Conservation (phyloP, 179 eudicot genomes). For the Gypsophila paniculata region DNA sequence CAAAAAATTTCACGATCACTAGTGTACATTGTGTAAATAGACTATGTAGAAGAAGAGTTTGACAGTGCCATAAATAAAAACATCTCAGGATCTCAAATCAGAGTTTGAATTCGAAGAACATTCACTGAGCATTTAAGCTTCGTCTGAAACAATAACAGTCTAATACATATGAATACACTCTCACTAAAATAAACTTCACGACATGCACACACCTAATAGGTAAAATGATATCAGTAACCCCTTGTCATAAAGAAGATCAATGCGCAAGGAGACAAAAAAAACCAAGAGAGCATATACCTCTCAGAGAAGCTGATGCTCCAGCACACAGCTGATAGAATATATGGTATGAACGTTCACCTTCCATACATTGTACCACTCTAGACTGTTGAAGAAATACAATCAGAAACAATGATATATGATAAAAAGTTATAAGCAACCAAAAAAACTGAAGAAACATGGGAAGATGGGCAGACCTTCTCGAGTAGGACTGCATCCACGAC, state of each 20-base stretch:
- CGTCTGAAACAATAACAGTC: constrained; percentile 9
- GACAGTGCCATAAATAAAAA: not conserved
- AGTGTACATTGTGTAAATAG: not conserved
- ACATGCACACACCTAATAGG: constrained; percentile 9
- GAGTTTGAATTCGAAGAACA: not conserved
- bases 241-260: not conserved
- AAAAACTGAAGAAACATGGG: constrained; percentile 14
- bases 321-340: constrained; percentile 98
- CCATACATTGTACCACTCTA: constrained; percentile 90
- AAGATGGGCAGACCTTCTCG: constrained; percentile 65
- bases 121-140: not conserved
- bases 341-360: constrained; percentile 98
- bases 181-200: constrained; percentile 6
- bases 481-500: constrained; percentile 63
- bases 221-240: not conserved
- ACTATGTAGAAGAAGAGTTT: not conserved
- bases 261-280: not conserved
- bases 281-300: constrained; percentile 44
- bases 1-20: not conserved
- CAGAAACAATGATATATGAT: constrained; percentile 16
- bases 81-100: not conserved
- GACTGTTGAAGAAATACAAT: constrained; percentile 57
- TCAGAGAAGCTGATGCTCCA: constrained; percentile 74
- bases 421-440: constrained; percentile 2
- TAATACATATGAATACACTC: not conserved